Base-by-base conservation (phyloP, 176 grass and related monocot genomes). In the Zoysia pacifica region DNA sequence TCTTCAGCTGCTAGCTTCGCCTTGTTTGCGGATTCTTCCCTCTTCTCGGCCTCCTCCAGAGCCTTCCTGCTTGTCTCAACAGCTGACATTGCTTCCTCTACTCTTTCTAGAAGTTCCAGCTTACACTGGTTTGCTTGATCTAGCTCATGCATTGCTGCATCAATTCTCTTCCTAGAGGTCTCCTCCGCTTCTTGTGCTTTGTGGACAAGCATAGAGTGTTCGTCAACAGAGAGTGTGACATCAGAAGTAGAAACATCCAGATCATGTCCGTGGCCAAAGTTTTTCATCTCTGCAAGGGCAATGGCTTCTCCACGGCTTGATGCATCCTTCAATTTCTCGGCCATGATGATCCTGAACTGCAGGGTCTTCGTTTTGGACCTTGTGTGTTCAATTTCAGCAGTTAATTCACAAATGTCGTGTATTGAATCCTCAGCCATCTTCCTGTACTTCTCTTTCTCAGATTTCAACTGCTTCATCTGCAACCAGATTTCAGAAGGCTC, bases 281-380 rank as follows among this genome's bases (percentile, higher is more conserved):
- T 78, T 79, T 89, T 85, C 52, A 87, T 87, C 74, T 91, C 88
- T 73, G 84, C 36, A 36, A 91, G 72, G 6, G 88, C 86, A 60
- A 82, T 38, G 50, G 86, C 82, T 76, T 95, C 90, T 16, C 88
- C 88, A 6, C 67, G 69, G 65, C 82, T 87, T 1, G 92, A 88
- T 51, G 96, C 92, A 74, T 91, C 92, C 81, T 93, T 91, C 60
- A 99, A 62, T 66, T 91, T 99, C 41, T 89, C 77, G 3, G 96
- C 93, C 87, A 93, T 89, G 74, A 90, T 4, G 5, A 91, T 82
- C 79, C 96, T 93, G 71, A 99, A 86, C 51, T 95, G 86, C 15
- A 86, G 48, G 19, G 90, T 93, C 87, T 95, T 99, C 2, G 75
- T 83, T 73, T 76, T 93, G 18, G 88, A 95, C 68, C 70, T 99